Base-by-base conservation (phyloP, 1,139 yeast species). In the Taphrina populina region DNA sequence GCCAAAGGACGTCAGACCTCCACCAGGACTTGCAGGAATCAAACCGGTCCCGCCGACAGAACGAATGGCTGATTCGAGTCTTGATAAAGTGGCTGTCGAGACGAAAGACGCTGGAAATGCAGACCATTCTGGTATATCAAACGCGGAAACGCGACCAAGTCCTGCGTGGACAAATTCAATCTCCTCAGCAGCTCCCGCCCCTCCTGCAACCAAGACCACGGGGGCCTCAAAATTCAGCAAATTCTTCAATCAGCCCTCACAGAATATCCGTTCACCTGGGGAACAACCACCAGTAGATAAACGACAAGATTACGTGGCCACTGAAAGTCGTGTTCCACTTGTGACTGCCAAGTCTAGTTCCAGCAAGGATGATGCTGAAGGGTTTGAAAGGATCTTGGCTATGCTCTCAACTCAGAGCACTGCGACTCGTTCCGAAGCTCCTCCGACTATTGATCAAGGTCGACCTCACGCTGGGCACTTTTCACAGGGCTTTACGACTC, bases 351-450 rank as follows among this genome's bases (percentile, higher is more conserved):
- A 40, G 34, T n/a, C 45, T 10, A 15, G 30, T 17, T 26, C 29
- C 19, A 39, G 39, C 32, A 49, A 49, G 23, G 54, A 49, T 21
- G 54, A 49, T 39, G 54, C 39, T 15, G 54, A 49, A 17, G 54
- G 54, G 5, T 32, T 49, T 17, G 54, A 49, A 17, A 40, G 54
- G n/a, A 49, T 49, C 32, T 39, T 49, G n/a, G 54, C 54, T 6
- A 49, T 49, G 54, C 39, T 49, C 17, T 49, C 54, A 4, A 39
- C 54, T 3, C 47, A 43, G 32, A 30, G 27, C n/a, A n/a, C n/a
- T n/a, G n/a, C n/a, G n/a, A n/a, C n/a, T n/a, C n/a, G n/a, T n/a
- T n/a, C n/a, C n/a, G n/a, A n/a, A n/a, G n/a, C n/a, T n/a, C n/a
- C n/a, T n/a, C n/a, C n/a, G n/a, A n/a, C n/a, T n/a, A n/a, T n/a